Conservation (phyloP, 192 early-diverging fungal genomes). For the Coemansia erecta region DNA sequence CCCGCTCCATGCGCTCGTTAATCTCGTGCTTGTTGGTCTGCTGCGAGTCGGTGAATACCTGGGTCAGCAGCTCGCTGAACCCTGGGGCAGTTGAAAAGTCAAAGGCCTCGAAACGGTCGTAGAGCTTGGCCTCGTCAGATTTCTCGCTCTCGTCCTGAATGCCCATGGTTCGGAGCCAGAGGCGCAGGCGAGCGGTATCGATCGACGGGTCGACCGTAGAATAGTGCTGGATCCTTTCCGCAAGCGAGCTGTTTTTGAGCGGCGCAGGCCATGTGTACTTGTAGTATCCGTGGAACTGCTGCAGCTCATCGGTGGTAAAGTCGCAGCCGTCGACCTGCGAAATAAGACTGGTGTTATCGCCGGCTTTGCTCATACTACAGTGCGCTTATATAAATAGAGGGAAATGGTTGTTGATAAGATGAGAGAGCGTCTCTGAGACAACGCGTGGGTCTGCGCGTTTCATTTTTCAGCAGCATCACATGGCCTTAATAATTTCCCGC, state of each 20-base stretch:
- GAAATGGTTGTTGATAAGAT: neutral
- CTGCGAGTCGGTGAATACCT: constrained; percentile 18
- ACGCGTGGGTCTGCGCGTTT: too few species aligned
- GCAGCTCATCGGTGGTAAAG: constrained; percentile 45
- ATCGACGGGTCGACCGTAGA: constrained; percentile 1
- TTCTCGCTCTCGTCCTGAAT: constrained; percentile 16
- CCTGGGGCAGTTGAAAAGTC: constrained; percentile 38
- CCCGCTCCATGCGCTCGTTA: constrained; percentile 32
- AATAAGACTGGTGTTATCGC: constrained; percentile 17
- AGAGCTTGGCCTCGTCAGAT: constrained; percentile 9
- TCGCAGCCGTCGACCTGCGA: constrained; percentile 41
- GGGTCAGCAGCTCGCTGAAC: constrained; percentile 29
- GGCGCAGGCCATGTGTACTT: constrained; percentile 20
- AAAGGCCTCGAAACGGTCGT: constrained; percentile 36
- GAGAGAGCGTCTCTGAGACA: too few species aligned
- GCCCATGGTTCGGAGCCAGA: constrained; percentile 41
- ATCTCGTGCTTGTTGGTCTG: constrained; percentile 20
- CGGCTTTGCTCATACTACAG: neutral
- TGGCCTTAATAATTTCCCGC: too few species aligned
- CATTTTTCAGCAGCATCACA: too few species aligned
- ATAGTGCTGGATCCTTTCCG: constrained; percentile 34
- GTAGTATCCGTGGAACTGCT: constrained; percentile 45
- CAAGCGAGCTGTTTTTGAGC: constrained; percentile 3
- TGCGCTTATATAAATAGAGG: neutral
- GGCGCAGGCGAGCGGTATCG: constrained; percentile 19